Base-by-base conservation (phyloP, 768 basidiomycete genomes). In the Mycena albidolilacea region DNA sequence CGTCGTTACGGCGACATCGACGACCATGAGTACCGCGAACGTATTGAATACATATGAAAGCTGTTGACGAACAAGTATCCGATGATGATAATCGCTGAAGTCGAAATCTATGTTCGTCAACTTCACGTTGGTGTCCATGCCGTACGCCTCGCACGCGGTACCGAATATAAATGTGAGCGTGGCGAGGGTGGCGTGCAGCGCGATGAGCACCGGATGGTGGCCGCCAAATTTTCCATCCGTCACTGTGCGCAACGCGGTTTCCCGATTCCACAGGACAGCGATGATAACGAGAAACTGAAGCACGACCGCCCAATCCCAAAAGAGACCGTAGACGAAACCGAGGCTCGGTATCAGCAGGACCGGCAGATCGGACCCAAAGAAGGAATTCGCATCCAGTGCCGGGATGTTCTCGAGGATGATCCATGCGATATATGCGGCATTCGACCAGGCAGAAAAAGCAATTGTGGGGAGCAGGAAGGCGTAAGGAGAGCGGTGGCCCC, bases 141-240 rank as follows among this genome's bases (percentile, higher is more conserved):
- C 15, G n/a, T 41, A 50, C 37, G 54, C 72, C n/a, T 70, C 69
- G 21, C 65, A 30, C 11, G 75, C 75, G 6, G 72, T 76, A 23
- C 72, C 72, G 7, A 76, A 62, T 23, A 54, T 43, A 35, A 73
- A 76, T 23, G 46, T 55, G n/a, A 76, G 75, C 8, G 39, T 12
- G 17, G 72, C 75, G 21, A 76, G 71, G 11, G 57, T 21, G 38
- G 19, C 72, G 43, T 76, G 72, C 30, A 74, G 1, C 2, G 52
- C 67, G 21, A 55, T 69, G 19, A 72, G 64, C n/a, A 43, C 65
- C 10, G 64, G 71, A 30, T 71, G 57, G 23, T 71, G 75, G 3
- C 71, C 65, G 11, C 69, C 69, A n/a, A 37, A 65, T 41, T 73
- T 73, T 23, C 75, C 75, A 14, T 73, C 72, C 50, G 75, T 68